These are phyloP conservation scores for Fusarium dlaminii DNA, from an alignment of 2,329 filamentous ascomycete genomes.

Conservation along the genomic window DNA sequence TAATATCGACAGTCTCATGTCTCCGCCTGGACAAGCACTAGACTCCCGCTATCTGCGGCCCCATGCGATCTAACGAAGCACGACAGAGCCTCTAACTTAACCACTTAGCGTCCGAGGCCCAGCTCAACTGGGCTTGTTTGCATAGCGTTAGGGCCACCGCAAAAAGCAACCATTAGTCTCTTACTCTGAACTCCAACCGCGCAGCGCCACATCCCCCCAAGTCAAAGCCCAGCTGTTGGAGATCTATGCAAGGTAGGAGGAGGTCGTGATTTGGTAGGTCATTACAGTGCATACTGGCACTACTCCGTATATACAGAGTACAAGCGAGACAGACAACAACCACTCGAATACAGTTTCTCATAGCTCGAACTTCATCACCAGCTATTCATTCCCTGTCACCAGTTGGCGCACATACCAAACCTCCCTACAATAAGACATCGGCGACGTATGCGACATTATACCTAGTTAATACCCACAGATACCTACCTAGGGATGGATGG, in stretches of 20 bases:
- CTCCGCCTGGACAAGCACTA: not conserved
- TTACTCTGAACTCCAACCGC: conserved; percentile 11
- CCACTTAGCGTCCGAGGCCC: conserved; percentile 24
- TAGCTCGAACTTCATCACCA: not conserved
- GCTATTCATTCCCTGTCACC: not conserved
- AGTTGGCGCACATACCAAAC: not conserved
- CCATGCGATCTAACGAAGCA: conserved; percentile 5
- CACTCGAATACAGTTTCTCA: conserved; percentile 1
- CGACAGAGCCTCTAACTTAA: conserved; percentile 18
- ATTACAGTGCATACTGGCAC: not conserved
- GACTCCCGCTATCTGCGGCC: conserved; percentile 18
- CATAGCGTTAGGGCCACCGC: conserved; percentile 39
- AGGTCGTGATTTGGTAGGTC: conserved; percentile 1
- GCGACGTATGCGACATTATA: not conserved
- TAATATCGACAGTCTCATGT: not conserved
- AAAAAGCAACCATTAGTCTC: conserved; percentile 36
- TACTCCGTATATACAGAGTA: not conserved
- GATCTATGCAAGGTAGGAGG: not conserved
- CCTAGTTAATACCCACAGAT: not conserved
- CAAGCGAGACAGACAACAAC: not conserved
- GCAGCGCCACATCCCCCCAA: conserved; percentile 16
- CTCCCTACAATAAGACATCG: not conserved
- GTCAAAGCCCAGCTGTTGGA: conserved; percentile 4
- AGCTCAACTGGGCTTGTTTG: conserved; percentile 28
- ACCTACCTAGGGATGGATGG: not conserved